Evolutionary conservation across 768 basidiomycete genomes (phyloP).

Genomic region (Cubamyces sp.): DNA sequence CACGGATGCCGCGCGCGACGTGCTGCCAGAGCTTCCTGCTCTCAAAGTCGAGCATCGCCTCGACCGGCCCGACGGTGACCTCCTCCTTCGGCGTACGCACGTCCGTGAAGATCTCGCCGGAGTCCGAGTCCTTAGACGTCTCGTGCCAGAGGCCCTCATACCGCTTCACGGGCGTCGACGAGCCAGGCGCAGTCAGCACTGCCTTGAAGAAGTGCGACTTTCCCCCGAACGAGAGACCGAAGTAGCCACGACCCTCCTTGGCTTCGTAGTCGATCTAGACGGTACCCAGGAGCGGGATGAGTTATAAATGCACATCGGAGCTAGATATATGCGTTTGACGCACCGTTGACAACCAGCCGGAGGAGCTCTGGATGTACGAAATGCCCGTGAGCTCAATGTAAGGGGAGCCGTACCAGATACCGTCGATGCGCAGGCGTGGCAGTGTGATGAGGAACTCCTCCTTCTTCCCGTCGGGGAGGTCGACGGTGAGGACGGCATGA

Average conservation of each 20-base stretch:
- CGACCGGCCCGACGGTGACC: conserved; percentile 62
- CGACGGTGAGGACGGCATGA: conserved; percentile 82
- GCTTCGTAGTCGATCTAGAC: conserved; percentile 86
- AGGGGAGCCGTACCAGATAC: conserved; percentile 87
- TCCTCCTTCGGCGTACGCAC: conserved; percentile 76
- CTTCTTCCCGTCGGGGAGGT: conserved; percentile 54
- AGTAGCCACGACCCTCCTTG: conserved; percentile 95
- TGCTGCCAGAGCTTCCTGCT: conserved; percentile 81
- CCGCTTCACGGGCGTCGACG: conserved; percentile 45
- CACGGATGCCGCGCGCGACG: conserved; percentile 89
- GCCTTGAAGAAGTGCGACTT: conserved; percentile 95
- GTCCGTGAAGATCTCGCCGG: conserved; percentile 71
- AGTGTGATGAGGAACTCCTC: conserved; percentile 91
- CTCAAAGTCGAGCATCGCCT: conserved; percentile 81
- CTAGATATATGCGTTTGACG: conserved; percentile 20
- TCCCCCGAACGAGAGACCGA: conserved; percentile 56
- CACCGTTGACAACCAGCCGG: conserved; percentile 61
- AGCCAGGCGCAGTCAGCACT: conserved; percentile 54
- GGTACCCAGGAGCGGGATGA: no score
- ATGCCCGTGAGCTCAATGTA: conserved; percentile 90
- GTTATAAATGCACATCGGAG: not conserved
- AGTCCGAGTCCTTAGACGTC: conserved; percentile 55
- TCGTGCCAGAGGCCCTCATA: conserved; percentile 87
- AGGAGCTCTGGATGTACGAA: conserved; percentile 74
- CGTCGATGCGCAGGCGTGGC: conserved; percentile 90